These are phyloP conservation scores for Dioszegia crocea DNA, from an alignment of 768 basidiomycete species.

Conservation along the genomic window DNA sequence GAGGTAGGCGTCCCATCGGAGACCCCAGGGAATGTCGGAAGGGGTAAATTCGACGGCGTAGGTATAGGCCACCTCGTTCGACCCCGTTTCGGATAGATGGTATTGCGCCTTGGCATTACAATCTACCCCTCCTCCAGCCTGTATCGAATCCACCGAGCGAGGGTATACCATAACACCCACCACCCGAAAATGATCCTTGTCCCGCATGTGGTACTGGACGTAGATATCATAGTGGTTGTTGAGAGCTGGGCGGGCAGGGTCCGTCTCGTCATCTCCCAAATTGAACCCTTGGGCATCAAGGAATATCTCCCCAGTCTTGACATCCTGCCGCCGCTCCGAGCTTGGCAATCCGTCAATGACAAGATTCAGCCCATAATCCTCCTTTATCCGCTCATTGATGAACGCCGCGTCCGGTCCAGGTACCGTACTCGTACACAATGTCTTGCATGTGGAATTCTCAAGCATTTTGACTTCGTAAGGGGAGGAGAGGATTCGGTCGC, in stretches of 20 bases:
- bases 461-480: slow-evolving; percentile 88
- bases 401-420: slow-evolving; percentile 73
- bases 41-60: slow-evolving; percentile 85
- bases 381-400: slow-evolving; percentile 83
- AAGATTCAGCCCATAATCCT: slow-evolving; percentile 92
- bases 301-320: slow-evolving; percentile 74
- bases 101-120: slow-evolving; percentile 48
- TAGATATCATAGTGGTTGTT: slow-evolving; percentile 76
- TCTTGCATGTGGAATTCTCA: slow-evolving; percentile 65
- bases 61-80: slow-evolving; percentile 72
- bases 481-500: slow-evolving; percentile 88
- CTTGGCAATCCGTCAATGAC: slow-evolving; percentile 90
- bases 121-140: slow-evolving; percentile 14
- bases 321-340: slow-evolving; percentile 83
- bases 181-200: slow-evolving; percentile 66
- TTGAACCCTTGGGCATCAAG: slow-evolving; percentile 85
- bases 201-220: slow-evolving; percentile 72
- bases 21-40: slow-evolving; percentile 74
- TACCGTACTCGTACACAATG: slow-evolving; percentile 64
- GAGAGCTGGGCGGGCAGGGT: slow-evolving; percentile 62
- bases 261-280: slow-evolving; percentile 61
- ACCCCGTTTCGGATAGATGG: slow-evolving; percentile 59
- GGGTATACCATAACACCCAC: slow-evolving; percentile 84
- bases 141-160: slow-evolving; percentile 38
- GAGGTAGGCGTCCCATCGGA: slow-evolving; percentile 93